A percentile compares a stretch with the other conserved stretches of the same genome.
Evolutionary conservation across 495 filamentous ascomycete species (phyloP).

Genomic region (Aspergillus bertholletiae): DNA sequence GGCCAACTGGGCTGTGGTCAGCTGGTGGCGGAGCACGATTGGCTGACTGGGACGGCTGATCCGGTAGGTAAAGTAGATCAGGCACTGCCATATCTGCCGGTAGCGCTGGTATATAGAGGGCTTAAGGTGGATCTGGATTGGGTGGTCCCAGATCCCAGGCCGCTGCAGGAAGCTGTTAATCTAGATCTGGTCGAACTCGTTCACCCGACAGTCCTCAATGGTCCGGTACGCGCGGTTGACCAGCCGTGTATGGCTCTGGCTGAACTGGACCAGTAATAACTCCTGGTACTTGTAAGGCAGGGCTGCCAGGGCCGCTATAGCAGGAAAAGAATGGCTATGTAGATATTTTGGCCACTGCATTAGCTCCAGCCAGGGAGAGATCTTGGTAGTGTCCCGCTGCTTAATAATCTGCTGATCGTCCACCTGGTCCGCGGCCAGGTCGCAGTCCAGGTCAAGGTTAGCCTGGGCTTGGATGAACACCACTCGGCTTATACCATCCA

Average conservation of each 20-base stretch:
- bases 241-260: background rate
- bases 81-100: background rate
- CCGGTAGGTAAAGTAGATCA: background rate
- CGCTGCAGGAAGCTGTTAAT: background rate
- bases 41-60: background rate
- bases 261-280: background rate
- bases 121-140: background rate
- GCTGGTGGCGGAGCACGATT: background rate
- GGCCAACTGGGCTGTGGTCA: background rate
- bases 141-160: background rate
- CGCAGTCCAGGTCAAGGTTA: background rate
- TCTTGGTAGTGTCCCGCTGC: background rate
- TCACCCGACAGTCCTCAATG: background rate
- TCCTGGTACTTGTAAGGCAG: background rate
- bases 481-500: background rate
- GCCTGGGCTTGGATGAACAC: slow-evolving; percentile 1
- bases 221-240: background rate
- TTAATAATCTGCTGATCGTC: background rate
- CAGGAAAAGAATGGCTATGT: background rate
- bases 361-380: background rate
- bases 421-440: background rate
- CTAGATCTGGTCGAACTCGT: slow-evolving; percentile 3
- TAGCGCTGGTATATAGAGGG: background rate
- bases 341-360: background rate
- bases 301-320: background rate